These are phyloP conservation scores for Solanum dulcamara DNA, from an alignment of 257 asterid species.

Conservation along the genomic window DNA sequence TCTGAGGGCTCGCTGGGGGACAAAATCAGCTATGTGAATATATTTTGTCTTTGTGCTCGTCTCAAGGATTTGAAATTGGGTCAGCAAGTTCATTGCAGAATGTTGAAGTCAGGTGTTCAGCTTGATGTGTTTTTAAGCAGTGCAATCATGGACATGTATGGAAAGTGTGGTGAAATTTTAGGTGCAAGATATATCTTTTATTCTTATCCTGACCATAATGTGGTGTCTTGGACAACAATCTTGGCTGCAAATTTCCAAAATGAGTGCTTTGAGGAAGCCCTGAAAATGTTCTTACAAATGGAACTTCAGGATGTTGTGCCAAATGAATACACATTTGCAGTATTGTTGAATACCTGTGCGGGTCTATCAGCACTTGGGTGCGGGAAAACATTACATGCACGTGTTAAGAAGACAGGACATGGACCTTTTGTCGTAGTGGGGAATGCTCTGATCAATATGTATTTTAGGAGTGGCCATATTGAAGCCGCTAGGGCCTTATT, in stretches of 20 bases:
- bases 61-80: constrained; percentile 49
- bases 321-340: constrained; percentile 70
- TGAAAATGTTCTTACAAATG: constrained; percentile 51
- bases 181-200: constrained; percentile 32
- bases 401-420: constrained; percentile 48
- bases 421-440: constrained; percentile 29
- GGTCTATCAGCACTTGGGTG: constrained; percentile 55
- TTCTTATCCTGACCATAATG: constrained; percentile 31
- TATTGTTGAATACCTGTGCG: constrained; percentile 63
- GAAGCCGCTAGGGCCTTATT: constrained; percentile 44
- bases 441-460: constrained; percentile 66
- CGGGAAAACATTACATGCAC: constrained; percentile 61
- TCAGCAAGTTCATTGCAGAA: constrained; percentile 40
- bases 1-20: constrained; percentile 42
- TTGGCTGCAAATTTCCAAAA: constrained; percentile 63
- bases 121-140: constrained; percentile 47
- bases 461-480: constrained; percentile 53
- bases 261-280: constrained; percentile 63
- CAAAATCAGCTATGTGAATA: constrained; percentile 40
- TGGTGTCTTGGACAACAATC: constrained; percentile 69
- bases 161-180: constrained; percentile 58
- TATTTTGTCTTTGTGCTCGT: constrained; percentile 50
- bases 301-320: constrained; percentile 37
- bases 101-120: constrained; percentile 34
- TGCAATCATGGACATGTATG: constrained; percentile 66